These are phyloP conservation scores for Prunus campanulata DNA, from an alignment of 306 rosid genomes.

Conservation along the genomic window DNA sequence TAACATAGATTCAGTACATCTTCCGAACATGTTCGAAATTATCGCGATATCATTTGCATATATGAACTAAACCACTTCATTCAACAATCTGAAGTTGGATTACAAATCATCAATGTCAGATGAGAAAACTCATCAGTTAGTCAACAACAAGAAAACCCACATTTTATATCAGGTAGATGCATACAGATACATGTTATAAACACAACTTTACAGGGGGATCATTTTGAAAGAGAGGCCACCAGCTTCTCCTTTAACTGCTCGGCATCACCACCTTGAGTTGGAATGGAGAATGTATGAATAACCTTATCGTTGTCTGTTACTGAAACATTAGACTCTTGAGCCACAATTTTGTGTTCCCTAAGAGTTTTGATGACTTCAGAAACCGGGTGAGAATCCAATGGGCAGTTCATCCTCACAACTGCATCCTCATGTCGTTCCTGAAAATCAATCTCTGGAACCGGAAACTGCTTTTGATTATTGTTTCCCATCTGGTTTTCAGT, in stretches of 20 bases:
- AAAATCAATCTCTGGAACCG: slow-evolving; percentile 65
- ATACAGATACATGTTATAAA: slow-evolving; percentile 23
- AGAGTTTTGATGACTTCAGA: slow-evolving; percentile 56
- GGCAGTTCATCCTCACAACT: slow-evolving; percentile 67
- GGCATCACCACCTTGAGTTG: slow-evolving; percentile 64
- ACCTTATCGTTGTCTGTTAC: slow-evolving; percentile 46
- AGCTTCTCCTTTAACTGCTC: slow-evolving; percentile 75
- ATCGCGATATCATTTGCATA: neutral
- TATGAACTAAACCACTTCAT: neutral
- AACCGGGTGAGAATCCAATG: slow-evolving; percentile 78
- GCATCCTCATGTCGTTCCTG: slow-evolving; percentile 68
- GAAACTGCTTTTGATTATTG: slow-evolving; percentile 38
- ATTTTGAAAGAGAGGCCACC: slow-evolving; percentile 57
- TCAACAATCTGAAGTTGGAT: neutral
- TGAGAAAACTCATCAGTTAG: slow-evolving; percentile 3
- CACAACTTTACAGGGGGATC: slow-evolving; percentile 18
- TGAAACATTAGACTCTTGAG: slow-evolving; percentile 56
- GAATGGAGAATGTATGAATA: slow-evolving; percentile 70
- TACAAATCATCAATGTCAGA: slow-evolving; percentile 6
- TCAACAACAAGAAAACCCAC: slow-evolving; percentile 7
- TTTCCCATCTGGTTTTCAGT: slow-evolving; percentile 56
- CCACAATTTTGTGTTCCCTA: slow-evolving; percentile 62
- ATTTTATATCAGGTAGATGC: slow-evolving; percentile 12
- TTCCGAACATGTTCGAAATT: neutral
- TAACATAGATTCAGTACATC: neutral